Evolutionary conservation across 1,284 basidiomycete genomes (phyloP).

Genomic region (Cerioporus squamosus): DNA sequence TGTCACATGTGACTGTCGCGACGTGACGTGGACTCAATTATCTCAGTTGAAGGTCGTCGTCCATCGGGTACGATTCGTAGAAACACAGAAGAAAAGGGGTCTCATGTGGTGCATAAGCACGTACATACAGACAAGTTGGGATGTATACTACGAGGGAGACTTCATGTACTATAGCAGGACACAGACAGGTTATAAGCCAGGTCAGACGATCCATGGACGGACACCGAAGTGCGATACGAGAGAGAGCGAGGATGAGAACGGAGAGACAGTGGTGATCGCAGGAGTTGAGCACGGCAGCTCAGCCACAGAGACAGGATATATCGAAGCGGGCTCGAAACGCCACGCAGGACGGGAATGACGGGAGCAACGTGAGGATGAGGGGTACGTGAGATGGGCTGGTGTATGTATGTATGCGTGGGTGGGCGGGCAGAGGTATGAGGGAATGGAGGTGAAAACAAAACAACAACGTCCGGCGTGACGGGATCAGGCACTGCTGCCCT

Average conservation of each 20-base stretch:
- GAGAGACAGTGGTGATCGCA: background rate
- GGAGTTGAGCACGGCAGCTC: background rate
- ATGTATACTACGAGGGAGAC: constrained; percentile 21
- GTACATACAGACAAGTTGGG: constrained; percentile 22
- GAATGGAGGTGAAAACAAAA: constrained; percentile 6
- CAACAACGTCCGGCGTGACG: constrained; percentile 24
- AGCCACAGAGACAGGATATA: constrained; percentile 15
- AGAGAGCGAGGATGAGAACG: constrained; percentile 3
- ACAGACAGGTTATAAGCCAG: constrained; percentile 7
- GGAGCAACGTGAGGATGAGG: constrained; percentile 12
- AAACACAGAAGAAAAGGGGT: no score
- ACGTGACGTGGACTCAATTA: background rate
- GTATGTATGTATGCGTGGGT: constrained; percentile 19
- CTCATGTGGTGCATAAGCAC: constrained; percentile 17
- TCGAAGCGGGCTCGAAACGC: constrained; percentile 14
- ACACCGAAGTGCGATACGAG: background rate
- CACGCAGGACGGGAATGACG: constrained; percentile 10
- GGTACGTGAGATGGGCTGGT: constrained; percentile 7
- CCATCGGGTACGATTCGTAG: no score
- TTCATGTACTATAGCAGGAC: constrained; percentile 17
- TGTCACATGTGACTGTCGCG: constrained; percentile 19
- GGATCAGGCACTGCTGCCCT: constrained; percentile 26
- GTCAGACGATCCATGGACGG: constrained; percentile 18
- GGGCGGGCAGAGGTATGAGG: background rate
- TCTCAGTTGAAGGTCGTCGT: background rate